These are phyloP conservation scores for Pleomassaria siparia DNA, from an alignment of 2,329 filamentous ascomycete species.

Conservation along the genomic window DNA sequence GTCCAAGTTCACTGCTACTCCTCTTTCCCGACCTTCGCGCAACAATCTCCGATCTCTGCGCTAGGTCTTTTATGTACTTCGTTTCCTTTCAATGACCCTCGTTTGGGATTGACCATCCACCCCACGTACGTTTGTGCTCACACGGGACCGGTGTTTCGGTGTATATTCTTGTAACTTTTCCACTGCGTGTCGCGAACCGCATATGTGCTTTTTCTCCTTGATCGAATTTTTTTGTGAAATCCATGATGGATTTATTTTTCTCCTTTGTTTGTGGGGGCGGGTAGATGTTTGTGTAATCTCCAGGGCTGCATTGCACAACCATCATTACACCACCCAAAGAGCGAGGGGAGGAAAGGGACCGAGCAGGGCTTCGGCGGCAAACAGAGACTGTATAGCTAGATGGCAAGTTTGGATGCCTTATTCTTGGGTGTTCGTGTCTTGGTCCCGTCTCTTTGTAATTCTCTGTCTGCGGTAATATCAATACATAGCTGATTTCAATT, in stretches of 20 bases:
- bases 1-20: conserved; percentile 38
- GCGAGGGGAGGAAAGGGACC: conserved; percentile 1
- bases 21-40: conserved; percentile 23
- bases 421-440: conserved; percentile 4
- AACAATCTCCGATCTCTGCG: conserved; percentile 5
- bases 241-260: conserved; percentile 5
- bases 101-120: not conserved
- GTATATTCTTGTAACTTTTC: conserved; percentile 8
- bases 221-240: conserved; percentile 4
- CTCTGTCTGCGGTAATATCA: conserved; percentile 9
- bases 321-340: not conserved
- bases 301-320: conserved; percentile 3
- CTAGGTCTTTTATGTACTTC: not conserved
- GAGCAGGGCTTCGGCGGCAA: conserved; percentile 6
- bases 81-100: not conserved
- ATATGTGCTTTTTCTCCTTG: conserved; percentile 1
- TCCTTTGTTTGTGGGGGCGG: conserved; percentile 7
- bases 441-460: conserved; percentile 9
- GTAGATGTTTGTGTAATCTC: conserved; percentile 8
- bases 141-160: conserved; percentile 13
- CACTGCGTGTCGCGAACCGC: not conserved
- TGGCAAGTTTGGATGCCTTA: conserved; percentile 1
- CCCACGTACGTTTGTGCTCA: not conserved
- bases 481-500: conserved; percentile 1
- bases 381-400: not conserved